phyloP scores from a whole-genome alignment of 192 early-diverging fungal species.

The Backusella parvicylindrica region DNA sequence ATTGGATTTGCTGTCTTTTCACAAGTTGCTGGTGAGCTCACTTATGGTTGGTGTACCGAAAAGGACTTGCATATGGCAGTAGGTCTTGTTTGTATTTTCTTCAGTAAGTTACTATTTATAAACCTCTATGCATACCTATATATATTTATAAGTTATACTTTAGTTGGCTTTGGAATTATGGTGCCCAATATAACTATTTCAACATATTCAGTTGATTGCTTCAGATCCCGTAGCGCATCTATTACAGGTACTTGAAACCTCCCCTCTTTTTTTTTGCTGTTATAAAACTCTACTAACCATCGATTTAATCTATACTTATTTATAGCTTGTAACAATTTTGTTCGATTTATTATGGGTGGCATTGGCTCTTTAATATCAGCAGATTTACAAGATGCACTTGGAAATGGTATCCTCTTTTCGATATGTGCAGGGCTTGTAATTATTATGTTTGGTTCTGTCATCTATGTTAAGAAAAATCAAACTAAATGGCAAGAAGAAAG shows the following conservation, averaged over 20 bases:
- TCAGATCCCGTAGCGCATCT: constrained; percentile 23
- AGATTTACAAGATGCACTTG: constrained; percentile 15
- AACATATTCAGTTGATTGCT: constrained; percentile 37
- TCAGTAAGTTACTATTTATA: constrained; percentile 19
- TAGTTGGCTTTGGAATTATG: constrained; percentile 33
- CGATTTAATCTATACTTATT: neutral
- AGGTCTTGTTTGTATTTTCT: constrained; percentile 26
- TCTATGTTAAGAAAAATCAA: neutral
- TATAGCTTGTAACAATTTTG: constrained; percentile 35
- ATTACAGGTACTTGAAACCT: constrained; percentile 17
- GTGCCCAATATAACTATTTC: constrained; percentile 25
- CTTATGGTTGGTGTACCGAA: constrained; percentile 33
- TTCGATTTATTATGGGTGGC: constrained; percentile 25
- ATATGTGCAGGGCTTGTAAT: constrained; percentile 6
- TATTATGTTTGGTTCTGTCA: neutral
- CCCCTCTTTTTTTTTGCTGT: neutral
- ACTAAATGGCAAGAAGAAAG: neutral
- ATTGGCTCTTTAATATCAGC: constrained; percentile 33
- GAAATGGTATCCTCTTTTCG: constrained; percentile 33
- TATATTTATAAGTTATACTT: neutral
- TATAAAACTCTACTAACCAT: neutral
- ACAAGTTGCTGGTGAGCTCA: constrained; percentile 9
- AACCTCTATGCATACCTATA: neutral
- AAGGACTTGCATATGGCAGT: constrained; percentile 30
- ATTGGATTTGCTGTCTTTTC: constrained; percentile 9